Evolutionary conservation across 768 basidiomycete genomes (phyloP).

Genomic region (Tricholoma sp.): DNA sequence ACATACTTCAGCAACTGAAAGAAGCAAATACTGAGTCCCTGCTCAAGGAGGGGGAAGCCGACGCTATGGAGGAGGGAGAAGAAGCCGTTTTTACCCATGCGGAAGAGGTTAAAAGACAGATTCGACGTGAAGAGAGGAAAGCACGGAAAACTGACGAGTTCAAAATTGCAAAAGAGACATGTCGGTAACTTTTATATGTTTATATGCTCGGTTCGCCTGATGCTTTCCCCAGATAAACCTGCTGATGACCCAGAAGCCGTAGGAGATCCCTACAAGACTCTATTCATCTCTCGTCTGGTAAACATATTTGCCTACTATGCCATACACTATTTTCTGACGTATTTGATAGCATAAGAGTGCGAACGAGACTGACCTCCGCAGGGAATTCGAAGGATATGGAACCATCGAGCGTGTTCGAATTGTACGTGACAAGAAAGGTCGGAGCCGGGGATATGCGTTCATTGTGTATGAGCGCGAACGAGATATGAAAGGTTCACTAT

Average conservation of each 20-base stretch:
- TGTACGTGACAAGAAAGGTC: slow-evolving; percentile 85
- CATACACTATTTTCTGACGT: slow-evolving; percentile 3
- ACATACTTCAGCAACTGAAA: slow-evolving; percentile 64
- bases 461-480: slow-evolving; percentile 96
- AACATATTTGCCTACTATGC: slow-evolving; percentile 14
- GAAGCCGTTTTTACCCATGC: slow-evolving; percentile 77
- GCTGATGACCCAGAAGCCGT: slow-evolving; percentile 85
- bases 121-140: slow-evolving; percentile 73
- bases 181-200: slow-evolving; percentile 42
- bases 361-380: slow-evolving; percentile 85
- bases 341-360: slow-evolving; percentile 77
- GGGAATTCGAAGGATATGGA: slow-evolving; percentile 95
- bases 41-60: slow-evolving; percentile 52
- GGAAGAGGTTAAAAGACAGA: slow-evolving; percentile 77
- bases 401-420: slow-evolving; percentile 93
- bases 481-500: slow-evolving; percentile 90
- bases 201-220: slow-evolving; percentile 2
- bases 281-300: slow-evolving; percentile 93
- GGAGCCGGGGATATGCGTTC: slow-evolving; percentile 91
- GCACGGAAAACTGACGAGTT: slow-evolving; percentile 73
- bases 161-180: slow-evolving; percentile 77
- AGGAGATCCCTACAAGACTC: slow-evolving; percentile 97
- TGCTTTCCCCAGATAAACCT: slow-evolving; percentile 69
- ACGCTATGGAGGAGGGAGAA: slow-evolving; percentile 80
- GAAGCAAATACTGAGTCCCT: slow-evolving; percentile 73